Evolutionary conservation across 805 yeast species (phyloP), one percentile per base, ranked within the genome.

Genomic region (Peterozyma xylosa): DNA sequence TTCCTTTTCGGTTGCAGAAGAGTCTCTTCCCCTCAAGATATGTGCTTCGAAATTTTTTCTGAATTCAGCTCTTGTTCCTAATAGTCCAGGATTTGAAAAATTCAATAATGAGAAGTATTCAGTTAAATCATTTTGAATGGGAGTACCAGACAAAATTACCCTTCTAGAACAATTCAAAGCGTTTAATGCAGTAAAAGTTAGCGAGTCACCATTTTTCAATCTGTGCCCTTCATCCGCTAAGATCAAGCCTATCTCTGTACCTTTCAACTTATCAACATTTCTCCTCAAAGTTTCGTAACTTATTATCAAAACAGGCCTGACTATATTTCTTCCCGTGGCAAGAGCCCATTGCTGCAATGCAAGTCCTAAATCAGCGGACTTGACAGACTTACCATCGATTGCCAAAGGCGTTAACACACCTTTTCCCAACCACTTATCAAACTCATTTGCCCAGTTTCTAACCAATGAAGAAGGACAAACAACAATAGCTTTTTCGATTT

Each of bases 401-500:
- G 97, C 96, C 43, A 93, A 67, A 0, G 97, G 93, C 2, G 93
- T 80, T 7, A 91, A 58, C 0, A 86, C 78, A n/a, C 93, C 96
- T 51, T 83, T 85, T 0, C 99, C 99, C 16, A 91, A 70, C 99
- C 99, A 91, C 62, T 91, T 91, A 35, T 80, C 77, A 42, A 91
- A 77, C 63, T 91, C 99, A 58, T 93, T 91, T 1, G 98, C 98
- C 99, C 99, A 91, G 56, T 91, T 91, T 46, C 88, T 74, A 30
- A 91, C 99, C 53, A 91, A 68, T 9, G 96, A 85, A 0, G 96
- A 87, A 1, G 99, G 99, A 58, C 99, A 91, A 1, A 89, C 97
- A 47, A 91, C 88, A 42, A 91, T 82, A 51, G 91, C 84, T 60
- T 93, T 93, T 42, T 83, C 87, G 14, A 93, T 93, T 1, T 95